These are phyloP conservation scores for Flueggea neowawraea DNA, from an alignment of 441 rosid genomes.

Conservation along the genomic window DNA sequence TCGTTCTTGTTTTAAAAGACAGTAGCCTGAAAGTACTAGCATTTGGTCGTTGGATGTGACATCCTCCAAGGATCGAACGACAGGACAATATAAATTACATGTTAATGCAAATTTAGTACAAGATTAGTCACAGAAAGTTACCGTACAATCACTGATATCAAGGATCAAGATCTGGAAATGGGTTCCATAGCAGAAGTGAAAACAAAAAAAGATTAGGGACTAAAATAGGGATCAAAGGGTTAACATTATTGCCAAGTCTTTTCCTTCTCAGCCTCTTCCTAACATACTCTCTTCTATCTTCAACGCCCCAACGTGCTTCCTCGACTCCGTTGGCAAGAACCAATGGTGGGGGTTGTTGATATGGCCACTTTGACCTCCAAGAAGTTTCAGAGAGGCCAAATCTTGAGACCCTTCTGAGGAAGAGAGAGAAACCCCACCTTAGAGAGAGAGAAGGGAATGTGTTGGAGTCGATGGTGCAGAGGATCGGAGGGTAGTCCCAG, in stretches of 20 bases:
- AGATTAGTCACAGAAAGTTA: too few relatives aligned
- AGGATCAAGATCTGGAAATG: slow-evolving; percentile 35
- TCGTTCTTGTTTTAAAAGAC: too few relatives aligned
- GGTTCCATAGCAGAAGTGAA: slow-evolving; percentile 63
- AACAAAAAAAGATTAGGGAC: slow-evolving; percentile 57
- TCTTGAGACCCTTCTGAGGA: slow-evolving; percentile 54
- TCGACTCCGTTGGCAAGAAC: slow-evolving; percentile 59
- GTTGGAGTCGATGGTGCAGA: slow-evolving; percentile 31
- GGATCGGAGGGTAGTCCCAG: slow-evolving; percentile 81
- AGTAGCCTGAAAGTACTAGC: too few relatives aligned
- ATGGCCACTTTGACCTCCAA: slow-evolving; percentile 80
- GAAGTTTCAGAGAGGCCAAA: slow-evolving; percentile 57
- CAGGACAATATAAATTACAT: too few relatives aligned
- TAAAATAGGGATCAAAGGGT: slow-evolving; percentile 56
- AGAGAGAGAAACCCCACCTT: slow-evolving; percentile 56
- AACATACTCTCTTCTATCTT: slow-evolving; percentile 42
- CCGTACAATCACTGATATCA: not conserved
- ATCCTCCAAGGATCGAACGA: too few relatives aligned
- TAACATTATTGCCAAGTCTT: slow-evolving; percentile 31
- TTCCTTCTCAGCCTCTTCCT: slow-evolving; percentile 56
- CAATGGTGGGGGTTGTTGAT: slow-evolving; percentile 67
- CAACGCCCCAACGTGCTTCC: slow-evolving; percentile 68
- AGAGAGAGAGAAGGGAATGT: slow-evolving; percentile 32
- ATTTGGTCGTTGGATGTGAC: too few relatives aligned
- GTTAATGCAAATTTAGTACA: too few relatives aligned